Percentiles rank a stretch among this genome's conserved stretches.
Conservation (phyloP, 129 eudicot species). For the Tanacetum coccineum region DNA sequence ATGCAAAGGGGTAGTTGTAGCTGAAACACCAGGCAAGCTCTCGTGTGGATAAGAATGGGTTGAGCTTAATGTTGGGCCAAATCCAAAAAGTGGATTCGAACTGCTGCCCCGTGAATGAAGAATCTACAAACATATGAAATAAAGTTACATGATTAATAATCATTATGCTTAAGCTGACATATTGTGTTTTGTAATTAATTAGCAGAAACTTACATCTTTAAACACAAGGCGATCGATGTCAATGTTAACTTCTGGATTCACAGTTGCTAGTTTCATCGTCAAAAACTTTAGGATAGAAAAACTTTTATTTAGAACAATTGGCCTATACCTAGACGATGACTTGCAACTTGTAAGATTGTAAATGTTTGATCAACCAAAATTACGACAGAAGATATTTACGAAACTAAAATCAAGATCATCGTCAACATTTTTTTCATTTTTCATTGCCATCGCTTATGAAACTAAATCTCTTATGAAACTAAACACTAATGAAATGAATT, state of each 20-base stretch:
- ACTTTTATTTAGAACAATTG: not conserved
- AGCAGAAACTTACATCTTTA: conserved; percentile 52
- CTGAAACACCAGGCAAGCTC: conserved; percentile 35
- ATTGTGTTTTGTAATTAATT: not conserved
- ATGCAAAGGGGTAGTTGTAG: conserved; percentile 47
- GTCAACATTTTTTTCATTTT: too few relatives aligned
- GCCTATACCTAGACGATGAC: too few relatives aligned
- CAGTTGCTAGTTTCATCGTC: conserved; percentile 95
- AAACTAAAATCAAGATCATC: conserved; percentile 7
- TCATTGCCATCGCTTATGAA: too few relatives aligned
- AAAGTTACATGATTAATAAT: too few relatives aligned
- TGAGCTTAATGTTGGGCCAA: conserved; percentile 18
- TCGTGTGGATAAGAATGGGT: conserved; percentile 60
- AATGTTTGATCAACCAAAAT: too few relatives aligned
- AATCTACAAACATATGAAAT: too few relatives aligned
- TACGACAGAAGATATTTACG: conserved; percentile 1
- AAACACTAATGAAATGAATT: too few relatives aligned
- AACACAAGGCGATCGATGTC: too few relatives aligned
- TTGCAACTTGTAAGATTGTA: too few relatives aligned
- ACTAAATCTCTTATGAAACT: too few relatives aligned
- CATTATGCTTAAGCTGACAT: not conserved
- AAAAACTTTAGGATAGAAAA: conserved; percentile 60
- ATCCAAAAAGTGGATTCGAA: conserved; percentile 12
- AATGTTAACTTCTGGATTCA: conserved; percentile 84
- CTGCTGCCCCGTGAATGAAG: too few relatives aligned